These are phyloP conservation scores for Solanum clarkiae DNA, from an alignment of 257 asterid genomes.

Conservation along the genomic window DNA sequence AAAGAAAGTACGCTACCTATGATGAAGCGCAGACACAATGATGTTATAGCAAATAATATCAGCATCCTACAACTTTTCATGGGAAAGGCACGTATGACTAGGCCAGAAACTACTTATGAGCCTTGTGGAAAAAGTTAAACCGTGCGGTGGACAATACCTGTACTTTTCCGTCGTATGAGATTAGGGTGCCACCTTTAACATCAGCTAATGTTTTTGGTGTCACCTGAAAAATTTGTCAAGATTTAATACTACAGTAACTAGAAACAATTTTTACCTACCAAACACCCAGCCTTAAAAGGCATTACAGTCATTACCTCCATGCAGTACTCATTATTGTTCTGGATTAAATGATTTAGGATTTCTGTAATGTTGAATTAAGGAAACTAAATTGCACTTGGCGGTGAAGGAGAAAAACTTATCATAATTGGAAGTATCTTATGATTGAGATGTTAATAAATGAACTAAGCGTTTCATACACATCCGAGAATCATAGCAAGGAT, in stretches of 20 bases:
- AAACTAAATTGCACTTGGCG: neutral
- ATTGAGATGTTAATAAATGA: neutral
- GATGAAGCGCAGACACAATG: neutral
- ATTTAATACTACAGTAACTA: neutral
- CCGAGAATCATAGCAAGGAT: constrained; percentile 34
- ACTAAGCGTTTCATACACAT: neutral
- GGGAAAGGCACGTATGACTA: neutral
- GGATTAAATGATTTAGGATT: constrained; percentile 76
- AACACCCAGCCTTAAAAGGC: neutral
- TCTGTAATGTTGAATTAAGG: constrained; percentile 62
- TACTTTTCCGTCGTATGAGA: constrained; percentile 89
- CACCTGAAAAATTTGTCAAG: constrained; percentile 43
- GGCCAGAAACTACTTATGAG: neutral
- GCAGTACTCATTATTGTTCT: constrained; percentile 87
- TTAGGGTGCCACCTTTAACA: constrained; percentile 97
- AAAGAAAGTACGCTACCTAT: neutral
- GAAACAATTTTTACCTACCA: neutral
- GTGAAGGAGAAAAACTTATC: neutral
- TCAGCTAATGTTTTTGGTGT: constrained; percentile 98
- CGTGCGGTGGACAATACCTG: constrained; percentile 34
- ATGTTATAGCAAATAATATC: neutral
- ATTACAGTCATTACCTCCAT: constrained; percentile 63
- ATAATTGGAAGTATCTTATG: neutral
- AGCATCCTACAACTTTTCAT: neutral
- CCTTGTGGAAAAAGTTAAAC: neutral